Base-by-base conservation (phyloP, 2,329 filamentous ascomycete species). In the Fusarium sp. region DNA sequence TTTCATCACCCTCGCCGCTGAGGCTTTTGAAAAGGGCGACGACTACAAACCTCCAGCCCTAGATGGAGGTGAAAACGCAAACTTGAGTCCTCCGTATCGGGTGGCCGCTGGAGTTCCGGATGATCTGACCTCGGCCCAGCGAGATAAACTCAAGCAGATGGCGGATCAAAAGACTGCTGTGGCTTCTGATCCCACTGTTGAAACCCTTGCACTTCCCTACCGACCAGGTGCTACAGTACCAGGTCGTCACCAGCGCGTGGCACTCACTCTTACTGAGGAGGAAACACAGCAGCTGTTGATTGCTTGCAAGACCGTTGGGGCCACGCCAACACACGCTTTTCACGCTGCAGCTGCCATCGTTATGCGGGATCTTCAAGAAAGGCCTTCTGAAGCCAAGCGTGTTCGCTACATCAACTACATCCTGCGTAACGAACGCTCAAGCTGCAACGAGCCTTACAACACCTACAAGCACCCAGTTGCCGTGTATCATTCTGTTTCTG, bases 401-500 rank as follows among this genome's bases (percentile, higher is more conserved):
- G 70, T 73, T 0, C 52, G 67, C 0, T 76, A 76, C 45, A 56
- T 73, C 32, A 72, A 64, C 29, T 75, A 76, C 53, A 68, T 76
- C 41, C 55, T 77, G 7, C 70, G 67, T 22, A 77, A 77, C 34
- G 74, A 75, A 35, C 67, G 73, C 1, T 12, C 50, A 1, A 64
- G 36, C 8, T 76, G 74, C 15, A 11, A 13, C 0, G 24, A 56
- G 4, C 73, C 73, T 0, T 76, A 70, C 5, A 66, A 54, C 29
- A 60, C 61, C 1, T 11, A 54, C 1, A 4, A 48, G 0, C 74
- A 77, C 35, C 47, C 74, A 1, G 71, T 67, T 0, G 39, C 67
- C 3, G 58, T 75, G 0, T 77, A 76, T 4, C 72, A 76, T 49
- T 77, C 74, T 1, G 49, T 74, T 0, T 72, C 72, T 1, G 69